phyloP scores from a whole-genome alignment of 768 basidiomycete genomes.

The Suillus discolor region DNA sequence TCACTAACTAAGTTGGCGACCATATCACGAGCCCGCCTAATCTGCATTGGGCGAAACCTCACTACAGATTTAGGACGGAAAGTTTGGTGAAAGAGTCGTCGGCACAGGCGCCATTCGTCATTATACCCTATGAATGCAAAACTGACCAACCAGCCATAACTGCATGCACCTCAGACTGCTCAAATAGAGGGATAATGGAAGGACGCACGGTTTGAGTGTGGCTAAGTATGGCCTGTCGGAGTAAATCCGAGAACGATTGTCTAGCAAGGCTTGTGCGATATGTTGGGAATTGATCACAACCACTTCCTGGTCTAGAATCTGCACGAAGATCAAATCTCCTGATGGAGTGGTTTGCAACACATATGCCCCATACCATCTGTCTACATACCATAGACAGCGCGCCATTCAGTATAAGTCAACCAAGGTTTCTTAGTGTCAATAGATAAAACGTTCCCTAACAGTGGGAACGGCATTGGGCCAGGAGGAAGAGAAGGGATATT shows the following conservation, averaged over 20 bases:
- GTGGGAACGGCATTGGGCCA: conserved; percentile 4
- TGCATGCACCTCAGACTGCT: neutral
- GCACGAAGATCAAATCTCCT: conserved; percentile 7
- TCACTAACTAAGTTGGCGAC: conserved; percentile 6
- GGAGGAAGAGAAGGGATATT: neutral
- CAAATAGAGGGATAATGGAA: neutral
- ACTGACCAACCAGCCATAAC: conserved; percentile 5
- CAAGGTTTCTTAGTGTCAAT: neutral
- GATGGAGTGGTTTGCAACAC: neutral
- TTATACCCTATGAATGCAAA: neutral
- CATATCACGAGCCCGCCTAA: neutral
- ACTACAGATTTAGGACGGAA: neutral
- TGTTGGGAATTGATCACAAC: conserved; percentile 6
- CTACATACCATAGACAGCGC: conserved; percentile 15
- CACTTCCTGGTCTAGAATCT: conserved; percentile 2
- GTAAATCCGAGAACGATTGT: conserved; percentile 13
- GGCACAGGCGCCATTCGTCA: conserved; percentile 28
- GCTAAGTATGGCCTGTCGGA: conserved; percentile 10
- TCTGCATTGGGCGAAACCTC: conserved; percentile 8
- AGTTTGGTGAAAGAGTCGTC: conserved; percentile 8
- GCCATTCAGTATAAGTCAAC: conserved; percentile 2
- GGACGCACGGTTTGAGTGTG: neutral
- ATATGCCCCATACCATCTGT: no score
- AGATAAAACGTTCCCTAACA: conserved; percentile 2
- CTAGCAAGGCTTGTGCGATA: conserved; percentile 4